Evolutionary conservation across 805 yeast genomes (phyloP), one percentile per base, ranked within the genome.

Genomic region (Kluyveromyces wickerhamii): DNA sequence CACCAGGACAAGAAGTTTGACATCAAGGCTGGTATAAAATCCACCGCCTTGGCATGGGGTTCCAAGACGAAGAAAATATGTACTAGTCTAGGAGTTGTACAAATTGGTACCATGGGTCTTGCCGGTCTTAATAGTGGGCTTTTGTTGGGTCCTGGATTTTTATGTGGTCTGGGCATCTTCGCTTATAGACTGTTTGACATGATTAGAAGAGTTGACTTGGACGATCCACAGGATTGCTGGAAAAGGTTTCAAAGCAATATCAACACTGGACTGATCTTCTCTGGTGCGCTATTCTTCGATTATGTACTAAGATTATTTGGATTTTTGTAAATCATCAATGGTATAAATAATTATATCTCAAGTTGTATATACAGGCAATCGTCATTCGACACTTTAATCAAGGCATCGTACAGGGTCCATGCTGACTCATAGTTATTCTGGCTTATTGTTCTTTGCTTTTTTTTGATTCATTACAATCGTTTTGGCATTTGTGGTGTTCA

Each of bases 31-130:
- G 98, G 98, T 14, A 81, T 92, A 47, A 87, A 87, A 57, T 84
- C 95, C 2, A 87, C 97, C 1, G 99, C 99, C 6, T 69, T 92
- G 45, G 88, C 83, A 2, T 94, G 98, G 98, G 94, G 94, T 7
- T 72, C 71, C 15, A 69, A 73, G 21, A 73, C 95, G 1, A 87
- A 82, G 54, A 69, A 75, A 8, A 74, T 87, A 27, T 66, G 83
- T 48, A 66, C 73, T 29, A 77, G 72, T 1, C 54, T 87, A 43
- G 72, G 85, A 5, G 65, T 66, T 2, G 76, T 75, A 1, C 98
- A 92, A 60, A 66, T 82, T 43, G 71, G 71, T 1, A 58, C 77
- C 25, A 72, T 76, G 41, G 65, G 77, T 2, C 42, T 71, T 6
- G 84, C 94, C 18, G 97, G 96, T 1, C 48, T 71, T 15, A 61